These are phyloP conservation scores for Ganoderma multipileum DNA, from an alignment of 1,284 basidiomycete genomes.

Conservation along the genomic window DNA sequence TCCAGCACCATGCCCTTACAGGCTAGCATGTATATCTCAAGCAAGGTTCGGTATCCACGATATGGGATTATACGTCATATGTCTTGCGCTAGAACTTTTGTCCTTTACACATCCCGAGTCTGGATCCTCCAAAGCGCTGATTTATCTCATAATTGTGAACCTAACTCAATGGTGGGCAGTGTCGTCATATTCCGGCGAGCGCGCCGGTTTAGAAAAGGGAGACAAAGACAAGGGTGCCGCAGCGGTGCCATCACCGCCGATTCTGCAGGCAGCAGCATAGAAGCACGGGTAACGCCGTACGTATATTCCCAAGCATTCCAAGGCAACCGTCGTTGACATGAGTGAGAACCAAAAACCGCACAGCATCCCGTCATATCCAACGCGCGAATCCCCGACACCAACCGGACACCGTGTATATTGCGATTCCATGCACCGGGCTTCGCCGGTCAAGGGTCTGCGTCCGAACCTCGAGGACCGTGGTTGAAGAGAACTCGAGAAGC, in stretches of 20 bases:
- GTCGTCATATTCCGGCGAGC: not conserved
- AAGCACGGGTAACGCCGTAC: not conserved
- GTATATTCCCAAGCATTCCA: constrained; percentile 1
- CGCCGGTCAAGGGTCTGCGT: not conserved
- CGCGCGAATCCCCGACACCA: not conserved
- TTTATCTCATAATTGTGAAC: not conserved
- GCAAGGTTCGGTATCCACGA: not conserved
- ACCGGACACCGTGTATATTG: not conserved
- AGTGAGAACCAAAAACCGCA: constrained; percentile 6
- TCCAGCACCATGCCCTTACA: not conserved
- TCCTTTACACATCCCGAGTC: not conserved
- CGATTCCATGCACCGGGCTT: not conserved
- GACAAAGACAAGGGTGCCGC: not conserved
- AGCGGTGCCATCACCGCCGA: constrained; percentile 13
- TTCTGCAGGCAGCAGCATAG: not conserved
- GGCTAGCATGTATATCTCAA: not conserved
- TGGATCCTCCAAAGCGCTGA: not conserved
- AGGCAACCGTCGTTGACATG: constrained; percentile 3
- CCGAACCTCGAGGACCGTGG: not conserved
- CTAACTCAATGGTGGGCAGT: not conserved
- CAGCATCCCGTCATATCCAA: not conserved
- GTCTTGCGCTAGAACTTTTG: not conserved
- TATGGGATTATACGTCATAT: constrained; percentile 3
- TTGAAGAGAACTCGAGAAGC: not conserved
- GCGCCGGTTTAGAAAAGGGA: not conserved